These are phyloP conservation scores for Bifiguratus adelaidae DNA, from an alignment of 192 early-diverging fungal genomes.

Conservation along the genomic window DNA sequence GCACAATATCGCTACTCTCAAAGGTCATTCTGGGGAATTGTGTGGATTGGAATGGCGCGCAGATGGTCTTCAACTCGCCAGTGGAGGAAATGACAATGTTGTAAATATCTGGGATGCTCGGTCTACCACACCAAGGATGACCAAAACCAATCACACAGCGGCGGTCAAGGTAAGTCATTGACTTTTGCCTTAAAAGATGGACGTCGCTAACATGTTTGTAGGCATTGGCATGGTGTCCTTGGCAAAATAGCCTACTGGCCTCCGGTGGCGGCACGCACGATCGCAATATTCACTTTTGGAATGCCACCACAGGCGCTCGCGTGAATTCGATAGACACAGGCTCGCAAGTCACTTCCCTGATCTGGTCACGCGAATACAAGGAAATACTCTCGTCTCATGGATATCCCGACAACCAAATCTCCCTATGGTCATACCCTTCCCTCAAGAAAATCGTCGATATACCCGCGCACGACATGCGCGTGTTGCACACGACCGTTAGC, in stretches of 20 bases:
- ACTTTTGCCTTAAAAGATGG: not conserved
- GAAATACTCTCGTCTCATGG: conserved; percentile 93
- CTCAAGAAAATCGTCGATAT: conserved; percentile 65
- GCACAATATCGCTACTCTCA: conserved; percentile 66
- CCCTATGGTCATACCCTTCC: conserved; percentile 75
- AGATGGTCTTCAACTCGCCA: conserved; percentile 73
- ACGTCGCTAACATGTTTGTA: conserved; percentile 11
- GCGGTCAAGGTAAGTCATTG: conserved; percentile 74
- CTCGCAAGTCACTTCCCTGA: conserved; percentile 88
- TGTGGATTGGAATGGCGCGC: conserved; percentile 84
- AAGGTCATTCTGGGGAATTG: conserved; percentile 65
- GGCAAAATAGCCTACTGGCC: conserved; percentile 73
- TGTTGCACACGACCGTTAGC: conserved; percentile 83
- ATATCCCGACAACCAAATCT: conserved; percentile 76
- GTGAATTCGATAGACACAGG: conserved; percentile 64
- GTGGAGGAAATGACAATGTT: conserved; percentile 91
- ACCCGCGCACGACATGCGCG: conserved; percentile 76
- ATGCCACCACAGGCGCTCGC: conserved; percentile 53
- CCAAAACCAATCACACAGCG: conserved; percentile 67
- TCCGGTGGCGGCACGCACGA: conserved; percentile 90
- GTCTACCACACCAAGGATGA: conserved; percentile 49
- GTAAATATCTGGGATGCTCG: conserved; percentile 85
- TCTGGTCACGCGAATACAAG: conserved; percentile 75
- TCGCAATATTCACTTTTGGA: conserved; percentile 88
- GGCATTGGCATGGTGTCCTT: conserved; percentile 95